Evolutionary conservation across 2,329 filamentous ascomycete genomes (phyloP), one percentile per base, ranked within the genome.

Genomic region (Xylaria multiplex): DNA sequence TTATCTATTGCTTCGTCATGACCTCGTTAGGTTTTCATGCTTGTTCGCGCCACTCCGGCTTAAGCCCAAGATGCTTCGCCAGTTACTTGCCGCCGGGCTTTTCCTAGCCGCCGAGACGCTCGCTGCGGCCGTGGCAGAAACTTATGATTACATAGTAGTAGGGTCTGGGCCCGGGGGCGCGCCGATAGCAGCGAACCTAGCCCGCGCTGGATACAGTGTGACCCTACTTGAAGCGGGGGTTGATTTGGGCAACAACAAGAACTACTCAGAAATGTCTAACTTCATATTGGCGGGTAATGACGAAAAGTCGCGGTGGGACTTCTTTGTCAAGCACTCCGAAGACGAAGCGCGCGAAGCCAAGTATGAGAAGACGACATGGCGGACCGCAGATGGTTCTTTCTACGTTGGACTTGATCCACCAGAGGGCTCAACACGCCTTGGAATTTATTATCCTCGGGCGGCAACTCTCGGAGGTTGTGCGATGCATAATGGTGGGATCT

Each of bases 141-240:
- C 54, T n/a, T 76, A 75, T 60, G 74, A 76, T 60, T 76, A 76
- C 53, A 80, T 87, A 46, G 79, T 88, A n/a, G 83, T 87, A 13
- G 85, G 85, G 8, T 85, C 83, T 9, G 85, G 85, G n/a, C 79
- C 85, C 9, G 85, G 84, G 30, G 85, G 85, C 54, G 83, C 81
- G 40, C 83, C 84, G 30, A 73, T 86, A n/a, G 83, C 85, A 40
- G 81, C 82, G 48, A 81, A 85, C 59, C 80, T 88, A 46, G 85
- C 85, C 6, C 78, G 82, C 49, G 84, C 83, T 46, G 85, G 85
- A 60, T 81, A 84, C 73, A 84, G 81, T 67, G 84, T 85, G 7
- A 77, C 87, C 22, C 79, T 88, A 4, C 80, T 87, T 19, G 85
- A 88, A 72, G 85, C 85, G n/a, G 85, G 85, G 61, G 82, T 85